Evolutionary conservation across 257 asterid species (phyloP), one percentile per base, ranked within the genome.

Genomic region (Gentiana dahurica): DNA sequence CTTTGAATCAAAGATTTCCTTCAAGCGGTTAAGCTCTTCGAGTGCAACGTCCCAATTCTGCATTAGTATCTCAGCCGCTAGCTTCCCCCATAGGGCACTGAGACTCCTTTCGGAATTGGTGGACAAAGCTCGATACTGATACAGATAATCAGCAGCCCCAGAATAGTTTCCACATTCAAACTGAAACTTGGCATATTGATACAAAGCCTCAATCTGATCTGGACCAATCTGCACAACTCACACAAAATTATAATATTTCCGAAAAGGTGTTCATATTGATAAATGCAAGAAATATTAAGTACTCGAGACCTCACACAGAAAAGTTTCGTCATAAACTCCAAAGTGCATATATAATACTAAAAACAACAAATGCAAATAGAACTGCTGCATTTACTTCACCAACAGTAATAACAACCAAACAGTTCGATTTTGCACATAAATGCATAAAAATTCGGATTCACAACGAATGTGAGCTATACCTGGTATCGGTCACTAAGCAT

Each of bases 131-230:
- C 91, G 70, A 69, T 92, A 92, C 76, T 81, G 99, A 72, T 83
- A 85, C 68, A 92, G 71, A 78, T 85, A 92, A 76, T 92, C 97
- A 0, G 98, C 97, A 69, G 98, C 98, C 32, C 93, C 95, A 5
- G 98, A 87, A 71, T 90, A 90, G 76, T 90, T 90, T 10, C 98
- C 98, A 80, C 98, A 90, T 79, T 90, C 98, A 79, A 90, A 90
- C 73, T 90, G 98, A 64, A 90, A 90, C 60, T 90, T 90, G 34
- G 94, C 96, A 70, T 80, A 90, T 63, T 87, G 95, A 71, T 87
- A 90, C 64, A 90, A 58, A 63, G 95, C 96, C 69, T 87, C 96
- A 58, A 90, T 90, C 74, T 90, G 99, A 53, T 83, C 85, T 0
- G 91, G 83, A 63, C 97, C 99, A 74, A 92, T 92, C 99, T 92